Evolutionary conservation across 106 monocot genomes (phyloP).

Genomic region (Agapanthus africanus): DNA sequence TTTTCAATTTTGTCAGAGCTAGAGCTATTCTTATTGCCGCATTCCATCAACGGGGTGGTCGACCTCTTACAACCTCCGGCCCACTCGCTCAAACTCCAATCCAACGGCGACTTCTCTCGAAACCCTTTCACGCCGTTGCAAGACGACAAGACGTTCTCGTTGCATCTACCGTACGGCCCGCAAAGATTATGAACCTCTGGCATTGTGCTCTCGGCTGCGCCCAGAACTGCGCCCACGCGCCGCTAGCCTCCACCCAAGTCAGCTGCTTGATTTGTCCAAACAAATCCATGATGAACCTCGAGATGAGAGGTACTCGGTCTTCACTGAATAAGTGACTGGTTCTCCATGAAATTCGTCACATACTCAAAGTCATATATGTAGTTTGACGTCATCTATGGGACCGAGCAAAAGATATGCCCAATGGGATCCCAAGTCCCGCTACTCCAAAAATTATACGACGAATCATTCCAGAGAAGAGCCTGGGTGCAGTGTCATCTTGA

Average conservation of each 20-base stretch:
- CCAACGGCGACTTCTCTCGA: slow-evolving; percentile 12
- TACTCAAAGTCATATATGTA: slow-evolving; percentile 11
- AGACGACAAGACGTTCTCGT: slow-evolving; percentile 5
- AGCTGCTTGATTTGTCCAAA: slow-evolving; percentile 34
- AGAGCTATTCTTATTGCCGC: not conserved
- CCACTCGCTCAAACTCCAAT: slow-evolving; percentile 13
- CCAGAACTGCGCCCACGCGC: slow-evolving; percentile 14
- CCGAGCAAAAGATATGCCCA: slow-evolving; percentile 15
- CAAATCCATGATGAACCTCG: slow-evolving; percentile 17
- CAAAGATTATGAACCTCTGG: slow-evolving; percentile 28
- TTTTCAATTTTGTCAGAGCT: slow-evolving; percentile 14
- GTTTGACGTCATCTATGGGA: slow-evolving; percentile 13
- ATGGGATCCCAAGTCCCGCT: slow-evolving; percentile 19
- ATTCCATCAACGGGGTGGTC: slow-evolving; percentile 7
- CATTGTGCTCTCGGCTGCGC: slow-evolving; percentile 30
- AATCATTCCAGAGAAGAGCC: slow-evolving; percentile 19
- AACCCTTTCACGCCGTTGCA: slow-evolving; percentile 40
- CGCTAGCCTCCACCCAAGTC: slow-evolving; percentile 20
- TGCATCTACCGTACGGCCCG: slow-evolving; percentile 32
- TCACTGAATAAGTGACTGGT: slow-evolving; percentile 36
- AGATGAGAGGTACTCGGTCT: not conserved
- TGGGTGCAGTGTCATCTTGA: slow-evolving; percentile 17
- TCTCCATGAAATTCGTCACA: slow-evolving; percentile 9
- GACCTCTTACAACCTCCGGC: slow-evolving; percentile 15
- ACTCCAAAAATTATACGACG: slow-evolving; percentile 14